A percentile compares a stretch with the other conserved stretches of the same genome.
phyloP scores from a whole-genome alignment of 176 grass and related monocot genomes.

The Aegilops speltoides region DNA sequence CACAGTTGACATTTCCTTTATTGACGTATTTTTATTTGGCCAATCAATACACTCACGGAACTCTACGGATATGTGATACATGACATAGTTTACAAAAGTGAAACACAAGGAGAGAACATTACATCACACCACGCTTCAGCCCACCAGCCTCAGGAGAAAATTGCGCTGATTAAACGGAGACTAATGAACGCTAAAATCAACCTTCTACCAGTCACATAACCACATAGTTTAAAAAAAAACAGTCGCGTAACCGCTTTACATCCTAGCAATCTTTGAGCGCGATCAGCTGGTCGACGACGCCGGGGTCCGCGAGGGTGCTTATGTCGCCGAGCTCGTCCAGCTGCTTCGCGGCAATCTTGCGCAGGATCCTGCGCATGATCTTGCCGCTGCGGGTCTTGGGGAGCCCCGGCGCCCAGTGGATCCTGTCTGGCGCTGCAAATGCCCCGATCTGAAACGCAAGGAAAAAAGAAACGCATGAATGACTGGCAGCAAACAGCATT shows the following conservation, averaged over 20 bases:
- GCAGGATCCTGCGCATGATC: constrained; percentile 83
- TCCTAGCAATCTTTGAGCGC: constrained; percentile 53
- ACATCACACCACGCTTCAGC: neutral
- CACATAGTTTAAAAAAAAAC: too few species aligned
- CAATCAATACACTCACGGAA: constrained; percentile 30
- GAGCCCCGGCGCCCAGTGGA: constrained; percentile 86
- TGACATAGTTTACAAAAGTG: constrained; percentile 19
- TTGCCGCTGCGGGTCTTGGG: constrained; percentile 87
- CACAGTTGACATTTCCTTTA: constrained; percentile 1
- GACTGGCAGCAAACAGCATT: neutral
- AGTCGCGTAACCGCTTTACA: neutral
- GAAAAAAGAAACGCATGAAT: neutral
- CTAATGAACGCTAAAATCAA: constrained; percentile 7
- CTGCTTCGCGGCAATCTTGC: constrained; percentile 74
- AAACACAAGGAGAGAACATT: neutral
- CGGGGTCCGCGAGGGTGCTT: constrained; percentile 78
- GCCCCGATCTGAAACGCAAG: constrained; percentile 68
- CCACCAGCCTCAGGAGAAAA: constrained; percentile 14
- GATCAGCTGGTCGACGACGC: constrained; percentile 74
- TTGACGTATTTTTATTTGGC: constrained; percentile 15
- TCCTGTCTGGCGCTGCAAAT: constrained; percentile 83
- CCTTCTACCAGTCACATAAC: neutral
- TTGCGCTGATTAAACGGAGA: neutral
- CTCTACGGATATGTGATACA: constrained; percentile 3
- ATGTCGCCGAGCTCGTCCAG: constrained; percentile 77